A percentile compares a stretch with the other conserved stretches of the same genome.
phyloP scores from a whole-genome alignment of 2,329 filamentous ascomycete species.

The Tolypocladium album region DNA sequence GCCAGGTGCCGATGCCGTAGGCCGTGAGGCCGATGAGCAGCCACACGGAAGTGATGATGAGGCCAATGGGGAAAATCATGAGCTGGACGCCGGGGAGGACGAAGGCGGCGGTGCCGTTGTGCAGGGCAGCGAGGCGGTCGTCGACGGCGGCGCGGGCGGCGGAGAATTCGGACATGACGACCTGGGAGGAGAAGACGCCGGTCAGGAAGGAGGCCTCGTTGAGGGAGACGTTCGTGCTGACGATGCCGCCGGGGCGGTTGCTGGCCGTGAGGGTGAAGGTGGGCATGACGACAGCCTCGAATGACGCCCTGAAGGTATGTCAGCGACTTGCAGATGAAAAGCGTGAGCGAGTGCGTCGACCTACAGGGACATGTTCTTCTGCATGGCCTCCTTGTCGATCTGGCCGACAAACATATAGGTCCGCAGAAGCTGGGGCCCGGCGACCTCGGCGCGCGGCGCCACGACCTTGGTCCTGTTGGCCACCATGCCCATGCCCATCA shows the following conservation, averaged over 20 bases:
- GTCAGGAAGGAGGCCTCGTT: slow-evolving; percentile 63
- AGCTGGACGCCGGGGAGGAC: slow-evolving; percentile 58
- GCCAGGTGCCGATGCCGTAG: slow-evolving; percentile 54
- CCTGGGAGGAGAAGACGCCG: slow-evolving; percentile 54
- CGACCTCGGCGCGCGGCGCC: background rate
- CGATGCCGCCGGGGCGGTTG: slow-evolving; percentile 35
- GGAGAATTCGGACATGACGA: slow-evolving; percentile 39
- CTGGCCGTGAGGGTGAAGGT: slow-evolving; percentile 54
- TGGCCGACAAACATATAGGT: slow-evolving; percentile 59
- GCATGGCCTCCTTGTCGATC: slow-evolving; percentile 48
- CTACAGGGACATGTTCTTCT: slow-evolving; percentile 48
- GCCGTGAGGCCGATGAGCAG: slow-evolving; percentile 41
- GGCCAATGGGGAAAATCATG: slow-evolving; percentile 58
- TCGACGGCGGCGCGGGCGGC: slow-evolving; percentile 39
- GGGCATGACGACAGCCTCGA: slow-evolving; percentile 57
- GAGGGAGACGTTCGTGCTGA: slow-evolving; percentile 55
- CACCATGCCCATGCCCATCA: slow-evolving; percentile 14
- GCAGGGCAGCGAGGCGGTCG: slow-evolving; percentile 30
- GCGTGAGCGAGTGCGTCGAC: slow-evolving; percentile 14
- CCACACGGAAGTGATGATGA: slow-evolving; percentile 58
- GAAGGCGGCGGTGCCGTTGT: slow-evolving; percentile 49
- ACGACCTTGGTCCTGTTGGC: slow-evolving; percentile 7
- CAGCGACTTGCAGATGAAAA: background rate
- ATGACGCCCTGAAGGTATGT: slow-evolving; percentile 31
- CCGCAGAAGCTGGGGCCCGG: slow-evolving; percentile 38